Conservation (phyloP, 202 grass and related monocot genomes). For the Panicum hallii region DNA sequence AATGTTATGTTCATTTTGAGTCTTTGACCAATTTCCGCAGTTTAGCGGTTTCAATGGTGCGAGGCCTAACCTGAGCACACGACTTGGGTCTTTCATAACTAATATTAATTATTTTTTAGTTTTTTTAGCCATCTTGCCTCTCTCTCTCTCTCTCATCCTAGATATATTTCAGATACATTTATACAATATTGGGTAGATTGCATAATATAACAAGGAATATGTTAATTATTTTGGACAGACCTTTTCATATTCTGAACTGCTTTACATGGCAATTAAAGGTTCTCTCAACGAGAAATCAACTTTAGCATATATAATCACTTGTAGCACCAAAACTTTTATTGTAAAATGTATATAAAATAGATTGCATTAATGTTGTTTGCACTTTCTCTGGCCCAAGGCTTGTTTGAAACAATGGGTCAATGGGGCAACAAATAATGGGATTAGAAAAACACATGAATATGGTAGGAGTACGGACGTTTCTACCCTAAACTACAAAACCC, state of each 20-base stretch:
- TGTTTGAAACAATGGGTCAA: too few species aligned
- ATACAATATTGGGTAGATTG: neutral
- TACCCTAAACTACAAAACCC: too few species aligned
- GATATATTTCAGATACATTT: neutral
- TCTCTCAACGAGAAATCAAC: too few species aligned
- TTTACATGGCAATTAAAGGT: neutral
- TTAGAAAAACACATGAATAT: too few species aligned
- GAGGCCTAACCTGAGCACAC: neutral
- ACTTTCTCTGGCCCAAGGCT: too few species aligned
- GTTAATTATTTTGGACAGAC: neutral
- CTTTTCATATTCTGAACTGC: neutral
- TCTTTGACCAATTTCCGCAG: neutral
- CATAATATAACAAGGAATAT: neutral
- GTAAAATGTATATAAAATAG: neutral
- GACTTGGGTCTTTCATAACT: neutral
- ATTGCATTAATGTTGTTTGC: too few species aligned
- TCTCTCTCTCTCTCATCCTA: neutral
- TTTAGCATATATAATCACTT: neutral
- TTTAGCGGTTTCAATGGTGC: neutral
- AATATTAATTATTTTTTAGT: too few species aligned
- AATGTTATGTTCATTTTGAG: neutral
- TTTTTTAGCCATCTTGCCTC: neutral
- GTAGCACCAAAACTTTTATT: neutral
- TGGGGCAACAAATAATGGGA: too few species aligned
- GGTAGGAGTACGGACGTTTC: too few species aligned